A percentile compares a stretch with the other conserved stretches of the same genome.
phyloP scores from a whole-genome alignment of 805 yeast species.

The Zygoascus tannicola region DNA sequence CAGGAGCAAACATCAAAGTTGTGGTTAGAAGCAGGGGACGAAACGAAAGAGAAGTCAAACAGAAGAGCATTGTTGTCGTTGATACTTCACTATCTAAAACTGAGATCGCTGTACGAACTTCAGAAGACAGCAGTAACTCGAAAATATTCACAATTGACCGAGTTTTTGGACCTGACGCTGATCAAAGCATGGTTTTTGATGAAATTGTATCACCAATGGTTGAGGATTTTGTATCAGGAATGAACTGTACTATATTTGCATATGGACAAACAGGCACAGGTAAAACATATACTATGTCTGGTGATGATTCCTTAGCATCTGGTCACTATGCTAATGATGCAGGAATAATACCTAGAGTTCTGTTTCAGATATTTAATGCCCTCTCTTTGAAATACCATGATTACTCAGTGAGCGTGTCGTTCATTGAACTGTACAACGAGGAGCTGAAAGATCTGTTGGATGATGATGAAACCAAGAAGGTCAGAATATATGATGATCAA shows the following conservation, averaged over 20 bases:
- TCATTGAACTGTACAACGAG: slow-evolving; percentile 80
- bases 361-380: slow-evolving; percentile 45
- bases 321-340: slow-evolving; percentile 41
- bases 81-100: slow-evolving; percentile 41
- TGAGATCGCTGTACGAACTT: slow-evolving; percentile 40
- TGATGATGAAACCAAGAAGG: slow-evolving; percentile 34
- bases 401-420: slow-evolving; percentile 64
- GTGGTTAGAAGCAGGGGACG: slow-evolving; percentile 58
- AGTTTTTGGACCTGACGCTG: slow-evolving; percentile 76
- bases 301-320: slow-evolving; percentile 41
- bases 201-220: slow-evolving; percentile 57
- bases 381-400: slow-evolving; percentile 37
- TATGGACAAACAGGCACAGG: slow-evolving; percentile 94
- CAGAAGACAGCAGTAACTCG: slow-evolving; percentile 14
- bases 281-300: slow-evolving; percentile 66
- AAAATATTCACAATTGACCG: slow-evolving; percentile 67
- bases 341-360: slow-evolving; percentile 55
- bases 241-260: slow-evolving; percentile 74
- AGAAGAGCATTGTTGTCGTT: slow-evolving; percentile 53
- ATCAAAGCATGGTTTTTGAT: slow-evolving; percentile 57
- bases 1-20: slow-evolving; percentile 45
- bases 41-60: slow-evolving; percentile 45
- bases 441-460: slow-evolving; percentile 64
- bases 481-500: slow-evolving; percentile 47
- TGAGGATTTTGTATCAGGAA: slow-evolving; percentile 62